phyloP scores from a whole-genome alignment of 805 yeast species.

The Hyphopichia homilentoma region DNA sequence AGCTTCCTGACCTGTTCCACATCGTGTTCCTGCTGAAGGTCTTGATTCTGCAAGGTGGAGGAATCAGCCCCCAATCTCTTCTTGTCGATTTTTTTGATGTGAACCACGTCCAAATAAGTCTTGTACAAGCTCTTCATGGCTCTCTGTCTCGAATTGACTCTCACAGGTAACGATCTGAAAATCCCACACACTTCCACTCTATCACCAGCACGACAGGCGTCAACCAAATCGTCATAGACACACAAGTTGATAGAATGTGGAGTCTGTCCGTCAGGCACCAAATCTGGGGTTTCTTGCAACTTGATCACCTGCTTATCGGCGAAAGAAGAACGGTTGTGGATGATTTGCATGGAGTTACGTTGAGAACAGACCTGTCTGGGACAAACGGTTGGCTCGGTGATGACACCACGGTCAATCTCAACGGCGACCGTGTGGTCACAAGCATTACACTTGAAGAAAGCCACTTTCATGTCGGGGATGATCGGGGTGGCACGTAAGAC shows the following conservation, averaged over 20 bases:
- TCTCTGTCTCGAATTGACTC: slow-evolving; percentile 81
- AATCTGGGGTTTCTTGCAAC: slow-evolving; percentile 93
- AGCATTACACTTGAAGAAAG: slow-evolving; percentile 91
- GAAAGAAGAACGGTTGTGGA: slow-evolving; percentile 89
- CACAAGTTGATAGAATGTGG: slow-evolving; percentile 94
- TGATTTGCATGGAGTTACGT: slow-evolving; percentile 79
- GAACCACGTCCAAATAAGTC: slow-evolving; percentile 92
- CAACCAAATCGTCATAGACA: slow-evolving; percentile 94
- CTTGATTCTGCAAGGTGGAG: slow-evolving; percentile 52
- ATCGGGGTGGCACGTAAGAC: slow-evolving; percentile 85
- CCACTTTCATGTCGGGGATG: slow-evolving; percentile 97
- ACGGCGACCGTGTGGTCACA: slow-evolving; percentile 91
- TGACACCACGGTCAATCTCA: slow-evolving; percentile 91
- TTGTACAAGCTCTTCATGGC: slow-evolving; percentile 81
- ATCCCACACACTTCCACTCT: slow-evolving; percentile 94
- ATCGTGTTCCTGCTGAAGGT: slow-evolving; percentile 61
- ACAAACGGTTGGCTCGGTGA: slow-evolving; percentile 89
- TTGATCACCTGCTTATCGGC: slow-evolving; percentile 94
- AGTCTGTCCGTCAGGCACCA: slow-evolving; percentile 97
- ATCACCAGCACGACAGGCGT: slow-evolving; percentile 94
- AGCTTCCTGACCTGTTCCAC: slow-evolving; percentile 74
- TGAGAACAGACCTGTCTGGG: slow-evolving; percentile 86
- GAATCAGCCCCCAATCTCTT: slow-evolving; percentile 78
- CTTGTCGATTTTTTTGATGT: slow-evolving; percentile 80
- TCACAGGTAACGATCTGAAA: slow-evolving; percentile 87